Conservation (phyloP, 176 grass and related monocot species). For the Aegilops sharonensis region DNA sequence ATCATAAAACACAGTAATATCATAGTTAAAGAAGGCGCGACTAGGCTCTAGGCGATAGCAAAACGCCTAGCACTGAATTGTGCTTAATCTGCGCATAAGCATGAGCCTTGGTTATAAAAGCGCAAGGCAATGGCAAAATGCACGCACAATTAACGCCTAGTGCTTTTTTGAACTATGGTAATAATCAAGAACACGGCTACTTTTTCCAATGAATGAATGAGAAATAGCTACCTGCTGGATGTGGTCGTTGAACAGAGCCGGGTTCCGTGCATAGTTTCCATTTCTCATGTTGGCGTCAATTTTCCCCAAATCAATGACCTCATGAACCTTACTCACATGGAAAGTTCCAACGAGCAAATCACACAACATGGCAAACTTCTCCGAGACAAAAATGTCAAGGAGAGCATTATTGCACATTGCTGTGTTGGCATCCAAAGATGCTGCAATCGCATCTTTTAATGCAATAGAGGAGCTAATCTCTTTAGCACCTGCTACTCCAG, state of each 20-base stretch:
- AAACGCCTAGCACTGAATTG: too few species aligned
- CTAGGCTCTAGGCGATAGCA: too few species aligned
- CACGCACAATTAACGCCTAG: too few species aligned
- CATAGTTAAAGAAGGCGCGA: too few species aligned
- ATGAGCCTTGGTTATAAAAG: too few species aligned
- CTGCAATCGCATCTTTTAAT: constrained; percentile 26
- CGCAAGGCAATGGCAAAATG: too few species aligned
- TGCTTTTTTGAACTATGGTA: too few species aligned
- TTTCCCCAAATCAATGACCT: constrained; percentile 57
- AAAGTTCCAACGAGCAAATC: constrained; percentile 65
- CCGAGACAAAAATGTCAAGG: constrained; percentile 65
- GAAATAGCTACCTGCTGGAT: constrained; percentile 66
- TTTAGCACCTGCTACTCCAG: background rate
- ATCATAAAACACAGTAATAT: too few species aligned
- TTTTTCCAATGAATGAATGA: background rate
- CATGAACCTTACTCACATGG: constrained; percentile 46
- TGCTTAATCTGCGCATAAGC: too few species aligned
- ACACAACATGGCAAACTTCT: constrained; percentile 84
- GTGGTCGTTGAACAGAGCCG: constrained; percentile 61
- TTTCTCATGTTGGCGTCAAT: constrained; percentile 78
- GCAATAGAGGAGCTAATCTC: background rate
- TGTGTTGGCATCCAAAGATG: constrained; percentile 50
- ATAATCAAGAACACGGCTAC: background rate
- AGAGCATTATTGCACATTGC: constrained; percentile 67
- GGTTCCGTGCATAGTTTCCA: constrained; percentile 62